These are phyloP conservation scores for Dendrocalamus sinicus DNA, from an alignment of 176 grass and related monocot genomes.

Conservation along the genomic window DNA sequence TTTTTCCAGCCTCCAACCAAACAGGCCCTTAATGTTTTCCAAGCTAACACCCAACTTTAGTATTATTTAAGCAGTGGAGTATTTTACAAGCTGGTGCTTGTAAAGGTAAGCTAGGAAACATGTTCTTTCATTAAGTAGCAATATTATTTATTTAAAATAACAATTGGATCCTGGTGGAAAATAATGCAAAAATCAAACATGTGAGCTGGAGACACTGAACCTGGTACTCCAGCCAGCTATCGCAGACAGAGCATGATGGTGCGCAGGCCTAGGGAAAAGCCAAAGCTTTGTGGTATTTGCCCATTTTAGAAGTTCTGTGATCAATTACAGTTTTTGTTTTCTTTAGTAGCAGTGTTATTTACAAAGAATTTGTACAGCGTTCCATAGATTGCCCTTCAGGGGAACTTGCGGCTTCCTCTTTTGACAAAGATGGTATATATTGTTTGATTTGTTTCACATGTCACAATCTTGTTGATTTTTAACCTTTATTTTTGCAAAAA, in stretches of 20 bases:
- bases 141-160: background rate
- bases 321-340: conserved; percentile 18
- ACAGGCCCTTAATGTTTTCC: conserved; percentile 6
- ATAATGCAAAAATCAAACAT: background rate
- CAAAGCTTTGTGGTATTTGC: conserved; percentile 11
- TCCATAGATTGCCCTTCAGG: background rate
- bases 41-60: background rate
- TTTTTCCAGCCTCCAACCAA: too few species aligned
- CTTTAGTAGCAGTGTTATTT: conserved; percentile 19
- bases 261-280: background rate
- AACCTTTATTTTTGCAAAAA: background rate
- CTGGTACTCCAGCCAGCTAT: background rate
- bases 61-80: background rate
- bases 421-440: conserved; percentile 1
- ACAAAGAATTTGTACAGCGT: background rate
- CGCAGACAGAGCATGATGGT: background rate
- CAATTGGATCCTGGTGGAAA: background rate
- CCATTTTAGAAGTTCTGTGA: background rate
- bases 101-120: background rate
- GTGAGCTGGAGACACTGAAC: conserved; percentile 8
- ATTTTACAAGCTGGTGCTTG: conserved; percentile 2
- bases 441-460: background rate
- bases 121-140: background rate
- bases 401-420: background rate
- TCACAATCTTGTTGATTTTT: background rate